These are phyloP conservation scores for Terana coerulea DNA, from an alignment of 768 basidiomycete genomes.

Conservation along the genomic window DNA sequence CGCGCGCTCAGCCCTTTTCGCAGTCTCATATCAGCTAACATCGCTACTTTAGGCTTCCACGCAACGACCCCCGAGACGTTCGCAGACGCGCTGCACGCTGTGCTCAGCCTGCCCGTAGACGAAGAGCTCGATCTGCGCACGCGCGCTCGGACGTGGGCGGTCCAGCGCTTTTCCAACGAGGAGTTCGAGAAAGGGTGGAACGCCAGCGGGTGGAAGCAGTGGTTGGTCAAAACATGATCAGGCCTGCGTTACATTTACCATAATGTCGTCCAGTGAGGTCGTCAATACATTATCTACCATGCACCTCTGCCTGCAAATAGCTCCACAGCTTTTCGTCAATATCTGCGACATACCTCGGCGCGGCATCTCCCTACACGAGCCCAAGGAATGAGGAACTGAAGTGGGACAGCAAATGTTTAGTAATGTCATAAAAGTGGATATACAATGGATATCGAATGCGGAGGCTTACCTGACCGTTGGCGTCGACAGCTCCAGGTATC, in stretches of 20 bases:
- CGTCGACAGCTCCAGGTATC: constrained; percentile 33
- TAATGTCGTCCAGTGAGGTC: background rate
- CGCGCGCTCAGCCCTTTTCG: constrained; percentile 4
- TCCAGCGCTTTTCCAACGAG: constrained; percentile 68
- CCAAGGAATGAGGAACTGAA: background rate
- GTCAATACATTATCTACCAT: background rate
- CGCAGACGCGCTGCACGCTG: constrained; percentile 60
- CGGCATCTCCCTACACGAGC: background rate
- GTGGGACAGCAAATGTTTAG: background rate
- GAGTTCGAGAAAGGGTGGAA: constrained; percentile 80
- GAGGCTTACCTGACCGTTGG: constrained; percentile 39
- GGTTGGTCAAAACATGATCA: constrained; percentile 21
- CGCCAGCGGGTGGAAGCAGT: constrained; percentile 51
- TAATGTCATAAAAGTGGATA: background rate
- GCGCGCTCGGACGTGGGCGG: constrained; percentile 68
- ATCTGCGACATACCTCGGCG: background rate
- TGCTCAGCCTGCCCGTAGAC: constrained; percentile 49
- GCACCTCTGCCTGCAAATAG: background rate
- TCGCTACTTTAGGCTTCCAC: constrained; percentile 61
- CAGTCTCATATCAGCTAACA: background rate
- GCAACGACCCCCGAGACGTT: constrained; percentile 64
- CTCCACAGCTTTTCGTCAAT: background rate
- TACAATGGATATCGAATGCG: constrained; percentile 18
- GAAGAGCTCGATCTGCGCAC: constrained; percentile 61
- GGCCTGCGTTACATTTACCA: too few species aligned